Conservation (phyloP, 148 eudicot genomes). For the Rhododendron williamsianum region DNA sequence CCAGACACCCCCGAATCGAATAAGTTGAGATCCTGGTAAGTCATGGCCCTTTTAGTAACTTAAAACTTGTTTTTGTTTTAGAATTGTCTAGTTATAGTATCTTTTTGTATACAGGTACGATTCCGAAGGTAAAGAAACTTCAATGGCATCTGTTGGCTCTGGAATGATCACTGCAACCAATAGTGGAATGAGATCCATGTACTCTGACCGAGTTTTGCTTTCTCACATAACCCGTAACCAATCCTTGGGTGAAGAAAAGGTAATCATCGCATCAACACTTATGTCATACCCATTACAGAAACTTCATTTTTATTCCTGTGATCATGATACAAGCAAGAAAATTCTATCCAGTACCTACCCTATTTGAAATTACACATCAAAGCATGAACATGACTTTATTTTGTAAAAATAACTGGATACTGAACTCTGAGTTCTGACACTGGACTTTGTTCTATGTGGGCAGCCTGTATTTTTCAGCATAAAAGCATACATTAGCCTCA, state of each 20-base stretch:
- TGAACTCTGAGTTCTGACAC: conserved; percentile 2
- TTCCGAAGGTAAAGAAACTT: conserved; percentile 81
- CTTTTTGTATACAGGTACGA: conserved; percentile 51
- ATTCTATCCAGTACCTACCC: background rate
- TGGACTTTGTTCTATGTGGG: conserved; percentile 3
- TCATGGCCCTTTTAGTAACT: background rate
- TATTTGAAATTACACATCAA: background rate
- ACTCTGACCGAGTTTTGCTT: conserved; percentile 59
- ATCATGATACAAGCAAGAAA: background rate
- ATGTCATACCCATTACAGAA: background rate
- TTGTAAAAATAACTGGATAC: background rate
- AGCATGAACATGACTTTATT: background rate
- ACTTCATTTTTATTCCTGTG: background rate
- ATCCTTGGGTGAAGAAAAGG: conserved; percentile 86
- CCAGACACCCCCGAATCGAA: conserved; percentile 76
- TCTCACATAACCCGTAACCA: conserved; percentile 63
- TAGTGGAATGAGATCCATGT: conserved; percentile 55
- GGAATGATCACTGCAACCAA: conserved; percentile 52
- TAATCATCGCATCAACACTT: conserved; percentile 15
- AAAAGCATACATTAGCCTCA: conserved; percentile 65
- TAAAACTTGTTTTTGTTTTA: background rate
- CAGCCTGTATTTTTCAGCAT: conserved; percentile 83
- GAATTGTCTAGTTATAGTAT: background rate
- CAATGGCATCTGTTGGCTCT: conserved; percentile 82
- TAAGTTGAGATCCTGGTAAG: conserved; percentile 73